These are phyloP conservation scores for Umbelopsis isabellina DNA, from an alignment of 192 early-diverging fungal species.

Conservation along the genomic window DNA sequence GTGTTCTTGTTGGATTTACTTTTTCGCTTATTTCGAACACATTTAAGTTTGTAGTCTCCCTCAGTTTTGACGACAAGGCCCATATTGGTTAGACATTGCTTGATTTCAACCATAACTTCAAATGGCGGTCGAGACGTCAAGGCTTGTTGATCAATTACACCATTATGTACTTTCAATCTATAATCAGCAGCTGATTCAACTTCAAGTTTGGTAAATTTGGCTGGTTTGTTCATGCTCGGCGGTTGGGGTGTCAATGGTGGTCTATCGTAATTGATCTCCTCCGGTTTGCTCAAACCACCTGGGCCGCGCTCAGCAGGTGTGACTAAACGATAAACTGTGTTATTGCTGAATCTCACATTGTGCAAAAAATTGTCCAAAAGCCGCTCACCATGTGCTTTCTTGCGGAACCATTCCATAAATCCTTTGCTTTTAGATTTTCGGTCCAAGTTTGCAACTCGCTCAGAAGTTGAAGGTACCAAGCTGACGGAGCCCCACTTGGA, in stretches of 20 bases:
- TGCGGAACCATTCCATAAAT: slow-evolving; percentile 78
- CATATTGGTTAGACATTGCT: slow-evolving; percentile 37
- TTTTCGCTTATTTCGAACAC: slow-evolving; percentile 48
- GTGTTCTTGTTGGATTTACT: slow-evolving; percentile 7
- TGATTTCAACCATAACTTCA: slow-evolving; percentile 54
- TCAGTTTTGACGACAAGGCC: slow-evolving; percentile 23
- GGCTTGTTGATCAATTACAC: slow-evolving; percentile 57
- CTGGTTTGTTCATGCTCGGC: background rate
- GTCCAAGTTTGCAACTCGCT: slow-evolving; percentile 23
- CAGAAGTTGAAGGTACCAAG: slow-evolving; percentile 3
- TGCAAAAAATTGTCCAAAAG: background rate
- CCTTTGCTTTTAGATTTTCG: slow-evolving; percentile 48
- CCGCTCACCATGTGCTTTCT: slow-evolving; percentile 55
- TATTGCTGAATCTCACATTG: background rate
- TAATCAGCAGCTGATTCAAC: slow-evolving; percentile 34
- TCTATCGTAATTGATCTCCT: slow-evolving; percentile 10
- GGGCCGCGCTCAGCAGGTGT: background rate
- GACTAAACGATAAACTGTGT: background rate
- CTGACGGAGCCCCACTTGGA: slow-evolving; percentile 1
- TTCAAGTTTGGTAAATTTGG: background rate
- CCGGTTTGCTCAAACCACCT: background rate
- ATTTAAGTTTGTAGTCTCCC: slow-evolving; percentile 58
- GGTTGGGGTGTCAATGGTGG: slow-evolving; percentile 13
- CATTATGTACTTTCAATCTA: slow-evolving; percentile 61
- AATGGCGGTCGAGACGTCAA: slow-evolving; percentile 56